Evolutionary conservation across 805 yeast species (phyloP), one percentile per base, ranked within the genome.

Genomic region (Lipomyces orientalis): DNA sequence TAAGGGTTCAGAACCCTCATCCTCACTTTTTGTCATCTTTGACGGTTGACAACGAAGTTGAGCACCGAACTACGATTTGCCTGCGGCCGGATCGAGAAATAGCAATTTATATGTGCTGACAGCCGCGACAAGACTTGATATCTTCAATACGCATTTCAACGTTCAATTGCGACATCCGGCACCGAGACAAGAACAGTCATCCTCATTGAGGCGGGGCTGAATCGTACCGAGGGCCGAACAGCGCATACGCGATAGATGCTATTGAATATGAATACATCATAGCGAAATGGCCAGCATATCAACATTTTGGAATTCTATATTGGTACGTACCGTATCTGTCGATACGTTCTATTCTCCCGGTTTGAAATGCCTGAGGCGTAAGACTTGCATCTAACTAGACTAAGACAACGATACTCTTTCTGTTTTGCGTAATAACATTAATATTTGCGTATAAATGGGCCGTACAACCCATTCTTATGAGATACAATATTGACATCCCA

Each of bases 371-470:
- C 16, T 9, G 43, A 37, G 43, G 43, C 14, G 16, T 37, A 37
- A 1, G 43, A 9, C 43, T 37, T 12, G n/a, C 16, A 37, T 37
- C 49, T 43, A n/a, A 43, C 22, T 16, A n/a, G 49, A 43, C 7
- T n/a, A 19, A 52, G 55, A 25, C 34, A 10, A 25, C 55, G 3
- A 25, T 51, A 10, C 57, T 66, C 2, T 62, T 62, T 29, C 12
- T 66, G 25, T 51, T 39, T 2, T 64, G 69, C 61, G 57, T 37
- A 22, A 25, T 58, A 9, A 55, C 60, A 5, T 55, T 68, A 19
- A 34, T 65, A n/a, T 54, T 60, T 22, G 62, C 58, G 61, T 68
- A 68, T 58, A 63, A 58, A 46, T 68, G 71, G 71, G 71, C 71
- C 16, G 49, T 68, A 22, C 64, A 56, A 35, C 71, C 71, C n/a